Evolutionary conservation across 495 filamentous ascomycete species (phyloP).

Genomic region (Penicillium cosmopolitanum): DNA sequence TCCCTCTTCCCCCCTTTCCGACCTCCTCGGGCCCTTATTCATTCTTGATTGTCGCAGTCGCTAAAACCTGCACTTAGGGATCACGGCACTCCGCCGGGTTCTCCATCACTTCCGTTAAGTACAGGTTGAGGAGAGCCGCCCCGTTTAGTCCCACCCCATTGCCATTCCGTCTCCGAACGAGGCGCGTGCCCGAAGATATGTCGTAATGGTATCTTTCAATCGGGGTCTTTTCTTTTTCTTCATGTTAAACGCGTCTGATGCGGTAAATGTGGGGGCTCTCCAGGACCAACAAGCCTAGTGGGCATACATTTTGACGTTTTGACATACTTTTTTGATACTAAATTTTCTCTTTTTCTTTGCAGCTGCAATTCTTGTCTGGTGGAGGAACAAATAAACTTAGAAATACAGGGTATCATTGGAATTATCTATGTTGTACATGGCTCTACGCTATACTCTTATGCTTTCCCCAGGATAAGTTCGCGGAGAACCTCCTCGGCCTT

Average conservation of each 20-base stretch:
- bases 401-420: slow-evolving; percentile 25
- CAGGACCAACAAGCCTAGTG: neutral
- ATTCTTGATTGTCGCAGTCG: slow-evolving; percentile 32
- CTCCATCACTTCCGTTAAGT: slow-evolving; percentile 53
- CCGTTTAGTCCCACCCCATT: slow-evolving; percentile 31
- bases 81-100: slow-evolving; percentile 37
- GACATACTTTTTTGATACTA: too few relatives aligned
- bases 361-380: too few relatives aligned
- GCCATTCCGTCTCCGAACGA: slow-evolving; percentile 27
- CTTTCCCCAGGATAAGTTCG: slow-evolving; percentile 49
- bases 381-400: neutral
- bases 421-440: slow-evolving; percentile 18
- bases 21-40: slow-evolving; percentile 15
- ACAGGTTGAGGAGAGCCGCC: slow-evolving; percentile 54
- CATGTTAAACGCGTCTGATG: slow-evolving; percentile 7
- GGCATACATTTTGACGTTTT: neutral
- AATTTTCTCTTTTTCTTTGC: too few relatives aligned
- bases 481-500: slow-evolving; percentile 70
- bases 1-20: slow-evolving; percentile 12
- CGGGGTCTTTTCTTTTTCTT: neutral
- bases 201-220: slow-evolving; percentile 14
- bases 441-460: slow-evolving; percentile 12
- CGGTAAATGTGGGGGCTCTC: neutral
- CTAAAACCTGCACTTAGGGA: slow-evolving; percentile 58
- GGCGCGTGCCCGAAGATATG: slow-evolving; percentile 14